Conservation (phyloP, 1,284 basidiomycete genomes). For the Naganishia cerealis region DNA sequence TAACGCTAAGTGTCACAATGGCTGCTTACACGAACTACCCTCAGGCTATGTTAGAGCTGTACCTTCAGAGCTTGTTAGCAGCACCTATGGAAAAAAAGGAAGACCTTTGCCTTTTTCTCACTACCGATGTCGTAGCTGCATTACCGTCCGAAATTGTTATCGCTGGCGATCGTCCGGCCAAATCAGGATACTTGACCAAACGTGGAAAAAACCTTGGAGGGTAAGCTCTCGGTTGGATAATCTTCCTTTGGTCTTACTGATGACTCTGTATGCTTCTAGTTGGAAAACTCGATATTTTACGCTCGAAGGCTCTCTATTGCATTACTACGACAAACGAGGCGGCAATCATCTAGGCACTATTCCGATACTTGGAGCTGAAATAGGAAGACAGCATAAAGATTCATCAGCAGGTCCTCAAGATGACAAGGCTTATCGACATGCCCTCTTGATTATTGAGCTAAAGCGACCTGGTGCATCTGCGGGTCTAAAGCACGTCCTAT, state of each 20-base stretch:
- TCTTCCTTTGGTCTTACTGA: not conserved
- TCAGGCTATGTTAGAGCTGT: conserved; percentile 64
- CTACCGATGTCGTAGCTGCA: conserved; percentile 77
- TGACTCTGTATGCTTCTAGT: conserved; percentile 43
- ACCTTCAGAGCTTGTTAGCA: conserved; percentile 79
- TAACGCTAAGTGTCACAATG: not conserved
- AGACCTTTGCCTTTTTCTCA: conserved; percentile 71
- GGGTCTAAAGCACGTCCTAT: conserved; percentile 82
- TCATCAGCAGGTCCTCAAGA: conserved; percentile 61
- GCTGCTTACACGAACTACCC: not conserved
- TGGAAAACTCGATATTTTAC: conserved; percentile 97
- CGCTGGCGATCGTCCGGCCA: conserved; percentile 64
- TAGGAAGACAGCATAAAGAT: conserved; percentile 65
- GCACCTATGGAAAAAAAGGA: conserved; percentile 83
- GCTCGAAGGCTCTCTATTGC: conserved; percentile 77
- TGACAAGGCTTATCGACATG: conserved; percentile 91
- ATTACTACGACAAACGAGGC: conserved; percentile 93
- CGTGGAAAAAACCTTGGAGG: conserved; percentile 93
- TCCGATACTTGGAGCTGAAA: conserved; percentile 79
- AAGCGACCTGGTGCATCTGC: conserved; percentile 55
- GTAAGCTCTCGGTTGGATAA: conserved; percentile 39
- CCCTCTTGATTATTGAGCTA: conserved; percentile 91
- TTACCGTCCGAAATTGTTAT: conserved; percentile 63
- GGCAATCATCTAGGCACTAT: conserved; percentile 88
- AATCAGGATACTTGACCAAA: conserved; percentile 94